Percentiles rank a stretch among this genome's conserved stretches.
These are phyloP conservation scores for Ophiosphaerella narmari DNA, from an alignment of 2,329 filamentous ascomycete species.

Conservation along the genomic window DNA sequence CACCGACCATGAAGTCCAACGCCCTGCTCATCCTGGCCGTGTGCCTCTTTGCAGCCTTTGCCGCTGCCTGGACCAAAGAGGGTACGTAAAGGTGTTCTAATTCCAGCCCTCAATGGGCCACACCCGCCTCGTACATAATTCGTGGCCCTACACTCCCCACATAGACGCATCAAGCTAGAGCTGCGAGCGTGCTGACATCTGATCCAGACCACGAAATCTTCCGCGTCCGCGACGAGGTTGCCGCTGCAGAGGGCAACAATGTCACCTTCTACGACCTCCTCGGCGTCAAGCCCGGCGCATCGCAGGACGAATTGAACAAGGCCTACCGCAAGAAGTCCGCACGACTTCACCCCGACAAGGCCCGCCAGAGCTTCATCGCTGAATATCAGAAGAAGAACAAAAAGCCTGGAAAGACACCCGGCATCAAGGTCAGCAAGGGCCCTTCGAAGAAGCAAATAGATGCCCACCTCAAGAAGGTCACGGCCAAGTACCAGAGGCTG, in stretches of 20 bases:
- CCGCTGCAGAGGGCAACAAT: constrained; percentile 72
- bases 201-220: constrained; percentile 93
- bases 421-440: constrained; percentile 69
- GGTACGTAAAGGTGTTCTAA: constrained; percentile 55
- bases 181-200: constrained; percentile 21
- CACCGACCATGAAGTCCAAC: constrained; percentile 69
- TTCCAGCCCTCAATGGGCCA: too few species aligned
- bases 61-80: constrained; percentile 86
- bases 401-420: constrained; percentile 57
- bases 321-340: constrained; percentile 87
- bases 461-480: constrained; percentile 77
- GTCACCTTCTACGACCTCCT: constrained; percentile 95
- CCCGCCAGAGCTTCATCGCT: constrained; percentile 78
- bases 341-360: constrained; percentile 92
- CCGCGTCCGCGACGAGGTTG: constrained; percentile 86
- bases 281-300: constrained; percentile 72
- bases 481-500: constrained; percentile 81
- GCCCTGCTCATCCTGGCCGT: constrained; percentile 69
- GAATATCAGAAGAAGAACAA: constrained; percentile 63
- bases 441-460: constrained; percentile 77
- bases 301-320: constrained; percentile 87
- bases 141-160: constrained; percentile 11
- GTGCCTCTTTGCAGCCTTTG: constrained; percentile 68
- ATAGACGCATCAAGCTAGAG: constrained; percentile 19
- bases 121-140: background rate